Percentiles rank a stretch among this genome's conserved stretches.
Conservation (phyloP, 371 early-diverging fungal genomes). For the Batkoa obscura region DNA sequence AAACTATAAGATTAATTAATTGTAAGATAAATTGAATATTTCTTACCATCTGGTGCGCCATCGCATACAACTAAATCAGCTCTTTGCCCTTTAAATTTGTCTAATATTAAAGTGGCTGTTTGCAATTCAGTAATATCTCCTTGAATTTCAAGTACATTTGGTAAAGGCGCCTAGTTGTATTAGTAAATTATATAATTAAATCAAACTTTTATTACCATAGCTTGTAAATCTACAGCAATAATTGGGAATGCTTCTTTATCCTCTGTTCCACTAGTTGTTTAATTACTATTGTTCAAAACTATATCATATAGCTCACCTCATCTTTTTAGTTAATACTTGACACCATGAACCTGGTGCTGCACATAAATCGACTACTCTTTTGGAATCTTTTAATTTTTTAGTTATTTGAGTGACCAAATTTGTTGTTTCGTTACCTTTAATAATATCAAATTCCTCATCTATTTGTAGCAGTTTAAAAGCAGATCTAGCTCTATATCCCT, state of each 20-base stretch:
- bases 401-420: neutral
- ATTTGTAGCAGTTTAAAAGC: neutral
- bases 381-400: conserved; percentile 35
- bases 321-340: conserved; percentile 77
- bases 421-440: too few relatives aligned
- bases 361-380: conserved; percentile 89
- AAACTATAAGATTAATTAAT: conserved; percentile 25
- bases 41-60: conserved; percentile 90
- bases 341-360: conserved; percentile 99
- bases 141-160: conserved; percentile 84
- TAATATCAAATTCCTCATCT: neutral
- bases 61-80: conserved; percentile 96
- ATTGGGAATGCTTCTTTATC: conserved; percentile 53
- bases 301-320: conserved; percentile 16
- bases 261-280: conserved; percentile 25
- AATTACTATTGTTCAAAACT: too few relatives aligned
- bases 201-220: conserved; percentile 44
- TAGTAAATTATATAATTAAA: neutral
- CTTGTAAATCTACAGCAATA: conserved; percentile 96
- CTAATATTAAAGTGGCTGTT: conserved; percentile 78
- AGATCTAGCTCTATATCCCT: neutral
- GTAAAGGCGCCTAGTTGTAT: conserved; percentile 56
- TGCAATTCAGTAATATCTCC: conserved; percentile 96
- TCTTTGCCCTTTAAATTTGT: conserved; percentile 66
- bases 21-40: neutral